A percentile compares a stretch with the other conserved stretches of the same genome.
Conservation (phyloP, 495 filamentous ascomycete species). For the Darksidea phi region DNA sequence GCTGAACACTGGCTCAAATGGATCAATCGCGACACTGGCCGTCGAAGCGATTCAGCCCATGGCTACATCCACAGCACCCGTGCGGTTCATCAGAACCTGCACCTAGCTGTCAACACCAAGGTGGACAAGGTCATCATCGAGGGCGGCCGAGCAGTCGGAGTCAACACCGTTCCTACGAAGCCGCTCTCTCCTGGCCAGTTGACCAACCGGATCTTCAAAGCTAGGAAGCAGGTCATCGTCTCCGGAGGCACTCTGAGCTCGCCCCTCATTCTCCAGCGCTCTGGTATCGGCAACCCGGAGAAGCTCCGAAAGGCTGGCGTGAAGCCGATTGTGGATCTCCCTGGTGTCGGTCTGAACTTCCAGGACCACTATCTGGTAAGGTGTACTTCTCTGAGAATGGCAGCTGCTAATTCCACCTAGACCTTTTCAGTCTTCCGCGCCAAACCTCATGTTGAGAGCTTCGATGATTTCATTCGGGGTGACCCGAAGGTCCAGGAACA, state of each 20-base stretch:
- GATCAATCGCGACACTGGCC: conserved; percentile 57
- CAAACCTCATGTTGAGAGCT: conserved; percentile 74
- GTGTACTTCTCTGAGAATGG: neutral
- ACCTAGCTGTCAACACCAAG: conserved; percentile 68
- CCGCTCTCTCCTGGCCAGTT: conserved; percentile 48
- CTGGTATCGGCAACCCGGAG: conserved; percentile 68
- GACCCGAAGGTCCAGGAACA: conserved; percentile 58
- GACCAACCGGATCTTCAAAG: conserved; percentile 48
- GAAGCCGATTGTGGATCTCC: conserved; percentile 69
- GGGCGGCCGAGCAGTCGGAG: conserved; percentile 46
- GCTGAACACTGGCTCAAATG: conserved; percentile 48
- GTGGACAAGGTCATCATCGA: conserved; percentile 79
- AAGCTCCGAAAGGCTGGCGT: conserved; percentile 70
- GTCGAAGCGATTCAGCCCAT: conserved; percentile 70
- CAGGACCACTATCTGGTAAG: conserved; percentile 72
- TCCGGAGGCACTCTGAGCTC: conserved; percentile 79
- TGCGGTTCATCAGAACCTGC: conserved; percentile 60
- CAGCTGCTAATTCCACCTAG: neutral
- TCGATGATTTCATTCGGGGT: conserved; percentile 78
- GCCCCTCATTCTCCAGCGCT: conserved; percentile 74
- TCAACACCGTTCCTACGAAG: conserved; percentile 42
- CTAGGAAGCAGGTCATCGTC: conserved; percentile 75
- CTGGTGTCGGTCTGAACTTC: conserved; percentile 79
- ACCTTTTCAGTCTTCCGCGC: conserved; percentile 74
- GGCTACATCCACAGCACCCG: conserved; percentile 46